phyloP scores from a whole-genome alignment of 176 grass and related monocot genomes.

The Hsuehochloa calcarea region DNA sequence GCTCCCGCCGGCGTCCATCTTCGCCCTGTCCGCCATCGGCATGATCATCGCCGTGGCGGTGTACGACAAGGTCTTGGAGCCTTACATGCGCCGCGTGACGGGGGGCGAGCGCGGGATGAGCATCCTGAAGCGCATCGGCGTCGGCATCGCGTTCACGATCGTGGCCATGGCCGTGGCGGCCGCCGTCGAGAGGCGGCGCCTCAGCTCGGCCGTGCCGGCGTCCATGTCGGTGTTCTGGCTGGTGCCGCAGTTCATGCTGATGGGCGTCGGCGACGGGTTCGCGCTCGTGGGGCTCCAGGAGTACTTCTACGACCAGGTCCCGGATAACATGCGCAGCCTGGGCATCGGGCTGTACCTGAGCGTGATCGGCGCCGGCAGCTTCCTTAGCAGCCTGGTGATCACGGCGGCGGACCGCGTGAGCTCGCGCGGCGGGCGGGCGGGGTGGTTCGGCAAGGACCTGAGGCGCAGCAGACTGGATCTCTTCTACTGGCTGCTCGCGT shows the following conservation, averaged over 20 bases:
- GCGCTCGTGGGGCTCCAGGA: slow-evolving; percentile 79
- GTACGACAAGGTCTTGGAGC: slow-evolving; percentile 68
- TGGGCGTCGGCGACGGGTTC: slow-evolving; percentile 74
- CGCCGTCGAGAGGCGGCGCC: slow-evolving; percentile 47
- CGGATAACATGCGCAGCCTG: slow-evolving; percentile 76
- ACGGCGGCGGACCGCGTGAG: slow-evolving; percentile 45
- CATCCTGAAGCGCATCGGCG: slow-evolving; percentile 66
- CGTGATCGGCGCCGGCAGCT: slow-evolving; percentile 68
- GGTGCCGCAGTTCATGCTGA: slow-evolving; percentile 62
- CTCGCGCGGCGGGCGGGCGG: background rate
- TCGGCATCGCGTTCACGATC: slow-evolving; percentile 51
- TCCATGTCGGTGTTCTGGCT: slow-evolving; percentile 62
- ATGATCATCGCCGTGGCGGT: slow-evolving; percentile 59
- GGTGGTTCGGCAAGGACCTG: slow-evolving; percentile 77
- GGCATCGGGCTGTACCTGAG: slow-evolving; percentile 78
- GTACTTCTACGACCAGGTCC: slow-evolving; percentile 92
- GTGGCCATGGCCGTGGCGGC: slow-evolving; percentile 50
- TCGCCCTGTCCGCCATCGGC: slow-evolving; percentile 45
- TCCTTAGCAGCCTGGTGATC: slow-evolving; percentile 69
- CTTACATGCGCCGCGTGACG: slow-evolving; percentile 46
- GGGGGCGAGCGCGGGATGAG: slow-evolving; percentile 68
- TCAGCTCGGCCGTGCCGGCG: background rate
- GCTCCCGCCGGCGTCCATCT: slow-evolving; percentile 65
- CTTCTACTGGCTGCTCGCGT: slow-evolving; percentile 67
- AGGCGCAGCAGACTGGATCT: slow-evolving; percentile 65